Percentiles rank a stretch among this genome's conserved stretches.
These are phyloP conservation scores for Trichoderma sp. DNA, from an alignment of 2,329 filamentous ascomycete species.

Conservation along the genomic window DNA sequence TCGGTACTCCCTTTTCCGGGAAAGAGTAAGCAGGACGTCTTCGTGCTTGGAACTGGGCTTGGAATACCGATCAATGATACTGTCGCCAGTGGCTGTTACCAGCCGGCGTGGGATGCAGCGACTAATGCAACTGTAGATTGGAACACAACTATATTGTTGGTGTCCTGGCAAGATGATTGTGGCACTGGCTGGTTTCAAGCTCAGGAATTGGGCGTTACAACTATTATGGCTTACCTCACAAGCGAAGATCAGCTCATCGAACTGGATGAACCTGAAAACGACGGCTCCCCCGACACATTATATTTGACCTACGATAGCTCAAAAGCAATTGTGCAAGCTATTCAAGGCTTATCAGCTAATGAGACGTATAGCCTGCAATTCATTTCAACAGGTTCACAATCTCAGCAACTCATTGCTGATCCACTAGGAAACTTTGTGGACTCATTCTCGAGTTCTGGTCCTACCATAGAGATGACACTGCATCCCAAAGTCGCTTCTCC, in stretches of 20 bases:
- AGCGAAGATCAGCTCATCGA: too few species aligned
- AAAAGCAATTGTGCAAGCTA: too few species aligned
- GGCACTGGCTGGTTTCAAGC: not conserved
- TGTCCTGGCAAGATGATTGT: not conserved
- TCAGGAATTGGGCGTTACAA: not conserved
- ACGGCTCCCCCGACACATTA: too few species aligned
- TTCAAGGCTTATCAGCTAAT: too few species aligned
- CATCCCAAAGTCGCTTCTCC: slow-evolving; percentile 40
- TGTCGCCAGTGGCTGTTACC: not conserved
- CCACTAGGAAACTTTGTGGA: not conserved
- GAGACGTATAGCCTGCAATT: not conserved
- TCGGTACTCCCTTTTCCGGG: not conserved
- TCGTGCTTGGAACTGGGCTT: not conserved
- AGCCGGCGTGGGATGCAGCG: not conserved
- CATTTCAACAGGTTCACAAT: too few species aligned
- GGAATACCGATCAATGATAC: not conserved
- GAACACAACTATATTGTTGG: not conserved
- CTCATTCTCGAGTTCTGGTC: slow-evolving; percentile 39
- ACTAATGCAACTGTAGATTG: not conserved
- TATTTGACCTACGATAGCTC: too few species aligned
- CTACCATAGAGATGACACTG: slow-evolving; percentile 39
- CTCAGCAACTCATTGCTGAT: not conserved
- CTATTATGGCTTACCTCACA: not conserved
- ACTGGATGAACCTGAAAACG: too few species aligned
- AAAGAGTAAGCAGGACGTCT: too few species aligned